Conservation (phyloP, 495 filamentous ascomycete genomes). For the Penicillium psychrofluorescens region DNA sequence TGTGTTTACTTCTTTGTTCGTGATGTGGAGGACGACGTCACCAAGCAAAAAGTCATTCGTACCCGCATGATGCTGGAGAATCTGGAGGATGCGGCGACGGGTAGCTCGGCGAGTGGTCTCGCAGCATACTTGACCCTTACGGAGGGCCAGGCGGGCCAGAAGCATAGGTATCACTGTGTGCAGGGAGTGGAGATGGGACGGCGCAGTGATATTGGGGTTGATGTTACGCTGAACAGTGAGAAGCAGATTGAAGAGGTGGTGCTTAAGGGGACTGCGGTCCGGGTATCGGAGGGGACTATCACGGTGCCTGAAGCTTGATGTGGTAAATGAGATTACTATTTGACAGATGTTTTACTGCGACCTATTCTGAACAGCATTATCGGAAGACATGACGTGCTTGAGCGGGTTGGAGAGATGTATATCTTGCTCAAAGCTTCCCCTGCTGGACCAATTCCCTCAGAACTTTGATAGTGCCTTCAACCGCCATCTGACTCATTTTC, state of each 20-base stretch:
- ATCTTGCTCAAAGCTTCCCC: conserved; percentile 12
- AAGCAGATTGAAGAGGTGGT: conserved; percentile 40
- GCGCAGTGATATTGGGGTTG: conserved; percentile 50
- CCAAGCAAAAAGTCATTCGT: conserved; percentile 23
- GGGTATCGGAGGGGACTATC: conserved; percentile 48
- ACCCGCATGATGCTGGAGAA: conserved; percentile 47
- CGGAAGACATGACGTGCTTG: no score
- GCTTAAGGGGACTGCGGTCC: conserved; percentile 50
- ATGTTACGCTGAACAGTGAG: conserved; percentile 26
- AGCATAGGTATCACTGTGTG: conserved; percentile 43
- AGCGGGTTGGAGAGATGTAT: no score
- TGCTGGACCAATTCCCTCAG: conserved; percentile 27
- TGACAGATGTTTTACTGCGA: no score
- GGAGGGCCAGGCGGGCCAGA: conserved; percentile 16
- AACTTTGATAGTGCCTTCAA: conserved; percentile 27
- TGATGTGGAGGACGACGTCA: conserved; percentile 20
- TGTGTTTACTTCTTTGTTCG: conserved; percentile 53
- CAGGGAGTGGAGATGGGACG: conserved; percentile 80
- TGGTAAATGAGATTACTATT: neutral
- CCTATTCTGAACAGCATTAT: no score
- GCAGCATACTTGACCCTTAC: conserved; percentile 49
- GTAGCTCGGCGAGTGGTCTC: conserved; percentile 56
- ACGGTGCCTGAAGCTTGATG: conserved; percentile 13
- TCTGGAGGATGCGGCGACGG: conserved; percentile 65
- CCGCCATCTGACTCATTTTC: conserved; percentile 20